Conservation (phyloP, 352 stramenopile species). For the Globisporangium alternatum region DNA sequence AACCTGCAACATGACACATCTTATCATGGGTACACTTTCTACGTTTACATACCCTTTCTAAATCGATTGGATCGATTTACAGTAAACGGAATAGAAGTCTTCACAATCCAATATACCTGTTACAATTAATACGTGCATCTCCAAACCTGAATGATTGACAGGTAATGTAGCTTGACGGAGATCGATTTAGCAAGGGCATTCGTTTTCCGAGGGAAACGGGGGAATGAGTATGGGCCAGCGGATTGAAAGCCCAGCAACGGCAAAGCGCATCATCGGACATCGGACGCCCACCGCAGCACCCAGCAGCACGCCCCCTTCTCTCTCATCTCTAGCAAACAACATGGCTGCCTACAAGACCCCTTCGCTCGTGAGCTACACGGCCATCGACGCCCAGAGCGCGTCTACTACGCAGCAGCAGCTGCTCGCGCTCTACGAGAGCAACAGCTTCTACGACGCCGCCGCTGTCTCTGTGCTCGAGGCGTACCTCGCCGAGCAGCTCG, state of each 20-base stretch:
- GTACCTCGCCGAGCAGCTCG: conserved; percentile 78
- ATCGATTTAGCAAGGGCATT: conserved; percentile 6
- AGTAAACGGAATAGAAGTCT: neutral
- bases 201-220: neutral
- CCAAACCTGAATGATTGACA: no score
- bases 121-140: neutral
- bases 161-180: neutral
- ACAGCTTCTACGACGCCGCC: conserved; percentile 44
- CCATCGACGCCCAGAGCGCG: conserved; percentile 31
- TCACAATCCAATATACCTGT: neutral
- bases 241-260: conserved; percentile 5
- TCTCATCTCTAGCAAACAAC: neutral
- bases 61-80: neutral
- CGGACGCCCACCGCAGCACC: conserved; percentile 1
- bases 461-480: conserved; percentile 52
- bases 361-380: conserved; percentile 63
- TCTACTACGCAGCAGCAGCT: conserved; percentile 59
- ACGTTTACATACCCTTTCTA: neutral
- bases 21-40: conserved; percentile 9
- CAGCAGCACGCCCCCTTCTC: neutral
- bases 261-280: conserved; percentile 7
- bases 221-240: conserved; percentile 11
- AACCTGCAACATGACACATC: neutral
- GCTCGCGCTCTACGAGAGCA: conserved; percentile 39
- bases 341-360: conserved; percentile 69